phyloP scores from a whole-genome alignment of 768 basidiomycete genomes.

The Gautieria morchelliformis region DNA sequence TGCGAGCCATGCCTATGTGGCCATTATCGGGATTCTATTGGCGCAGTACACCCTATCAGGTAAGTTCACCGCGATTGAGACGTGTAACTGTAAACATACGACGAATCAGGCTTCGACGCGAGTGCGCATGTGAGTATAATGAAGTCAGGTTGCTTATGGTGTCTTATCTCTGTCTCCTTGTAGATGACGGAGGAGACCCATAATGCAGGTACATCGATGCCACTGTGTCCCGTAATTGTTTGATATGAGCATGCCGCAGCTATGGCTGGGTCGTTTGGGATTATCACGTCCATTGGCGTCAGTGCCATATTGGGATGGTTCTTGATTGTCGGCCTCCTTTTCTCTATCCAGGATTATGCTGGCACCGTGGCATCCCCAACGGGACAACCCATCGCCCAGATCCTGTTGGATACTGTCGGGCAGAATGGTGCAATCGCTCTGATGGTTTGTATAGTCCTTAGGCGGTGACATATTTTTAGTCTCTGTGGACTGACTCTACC shows the following conservation, averaged over 20 bases:
- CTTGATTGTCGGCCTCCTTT: conserved; percentile 59
- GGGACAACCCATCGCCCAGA: conserved; percentile 69
- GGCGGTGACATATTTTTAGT: neutral
- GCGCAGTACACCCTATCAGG: conserved; percentile 72
- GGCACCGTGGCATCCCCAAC: conserved; percentile 41
- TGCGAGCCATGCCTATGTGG: conserved; percentile 65
- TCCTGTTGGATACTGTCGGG: conserved; percentile 69
- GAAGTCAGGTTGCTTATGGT: neutral
- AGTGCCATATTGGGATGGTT: conserved; percentile 70
- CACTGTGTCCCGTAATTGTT: neutral
- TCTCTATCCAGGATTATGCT: conserved; percentile 66
- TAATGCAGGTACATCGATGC: conserved; percentile 31
- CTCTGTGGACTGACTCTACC: neutral
- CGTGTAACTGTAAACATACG: neutral
- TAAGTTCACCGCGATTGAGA: conserved; percentile 15
- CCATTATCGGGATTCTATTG: conserved; percentile 61
- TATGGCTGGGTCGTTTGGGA: conserved; percentile 58
- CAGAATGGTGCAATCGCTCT: conserved; percentile 63
- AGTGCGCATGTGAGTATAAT: conserved; percentile 49
- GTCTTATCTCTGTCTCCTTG: no score
- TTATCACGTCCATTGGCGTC: conserved; percentile 62
- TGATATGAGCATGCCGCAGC: conserved; percentile 10
- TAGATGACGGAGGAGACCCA: conserved; percentile 76
- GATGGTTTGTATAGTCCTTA: conserved; percentile 35
- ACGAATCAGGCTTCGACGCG: conserved; percentile 53